Base-by-base conservation (phyloP, 2,329 filamentous ascomycete species). In the Purpureocillium takamizusanense region DNA sequence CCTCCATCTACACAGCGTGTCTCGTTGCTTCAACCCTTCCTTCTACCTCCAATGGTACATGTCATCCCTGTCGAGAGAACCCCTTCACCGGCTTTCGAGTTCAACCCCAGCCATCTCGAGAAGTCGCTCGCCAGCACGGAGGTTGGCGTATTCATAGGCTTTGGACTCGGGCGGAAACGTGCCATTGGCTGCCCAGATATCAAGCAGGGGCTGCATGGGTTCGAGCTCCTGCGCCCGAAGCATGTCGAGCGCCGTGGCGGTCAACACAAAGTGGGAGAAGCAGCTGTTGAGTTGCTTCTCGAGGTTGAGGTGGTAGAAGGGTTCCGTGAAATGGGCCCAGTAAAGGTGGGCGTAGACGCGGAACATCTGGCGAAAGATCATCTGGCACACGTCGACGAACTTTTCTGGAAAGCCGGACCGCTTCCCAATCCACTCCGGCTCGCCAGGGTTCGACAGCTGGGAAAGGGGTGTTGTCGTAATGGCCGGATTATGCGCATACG, bases 301-400 rank as follows among this genome's bases (percentile, higher is more conserved):
- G 9, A 84, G 67, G 65, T 85, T 87, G 47, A 90, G 72, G 59
- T 89, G 82, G 64, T 87, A 90, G 62, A 88, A 87, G 5, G 83
- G 84, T 49, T 87, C 83, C 43, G 81, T 68, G 62, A 86, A 98
- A 63, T 98, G 92, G 41, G 89, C 86, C 76, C 94, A 95, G 70
- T 98, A 98, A 44, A 98, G 79, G 63, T 98, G 92, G 35, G 92
- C 83, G 57, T 98, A 98, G 51, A 95, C 90, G 42, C 92, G 85
- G 72, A 98, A 97, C 83, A 98, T 97, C 65, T 95, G 92, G 52
- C 89, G 84, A 69, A 95, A 90, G 54, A 95, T 92, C 48, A 83
- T 83, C 69, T 94, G 88, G 69, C 90, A 92, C 50, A 95, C 88
- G 44, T 83, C 78, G 51, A 90, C 73, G 61, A 95, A 97, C 48